Evolutionary conservation across 1,139 yeast genomes (phyloP).

Genomic region (Debaryomyces sp.): DNA sequence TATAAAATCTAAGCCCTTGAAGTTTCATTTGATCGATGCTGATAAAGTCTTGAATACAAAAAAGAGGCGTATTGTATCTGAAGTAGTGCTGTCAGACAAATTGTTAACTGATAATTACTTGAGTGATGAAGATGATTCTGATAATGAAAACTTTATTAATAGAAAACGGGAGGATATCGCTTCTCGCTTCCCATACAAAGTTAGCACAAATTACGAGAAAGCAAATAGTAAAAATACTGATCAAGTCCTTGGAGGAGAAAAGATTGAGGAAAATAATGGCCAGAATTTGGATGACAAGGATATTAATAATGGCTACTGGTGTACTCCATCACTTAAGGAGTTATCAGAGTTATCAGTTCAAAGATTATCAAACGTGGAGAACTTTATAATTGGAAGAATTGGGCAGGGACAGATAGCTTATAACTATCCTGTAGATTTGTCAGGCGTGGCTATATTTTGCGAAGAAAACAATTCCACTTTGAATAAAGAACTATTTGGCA

Average conservation of each 20-base stretch:
- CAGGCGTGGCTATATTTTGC: constrained; percentile 30
- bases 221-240: not conserved
- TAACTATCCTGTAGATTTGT: constrained; percentile 70
- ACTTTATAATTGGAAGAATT: constrained; percentile 75
- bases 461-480: constrained; percentile 34
- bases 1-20: constrained; percentile 45
- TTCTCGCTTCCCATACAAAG: constrained; percentile 20
- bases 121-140: constrained; percentile 23
- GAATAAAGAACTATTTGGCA: constrained; percentile 52
- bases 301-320: constrained; percentile 67
- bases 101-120: constrained; percentile 17
- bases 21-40: constrained; percentile 47
- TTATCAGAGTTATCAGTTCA: constrained; percentile 49
- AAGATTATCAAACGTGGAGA: constrained; percentile 60
- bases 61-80: constrained; percentile 32
- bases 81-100: constrained; percentile 19
- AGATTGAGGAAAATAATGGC: constrained; percentile 6
- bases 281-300: not conserved
- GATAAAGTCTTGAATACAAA: constrained; percentile 42
- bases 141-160: constrained; percentile 19
- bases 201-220: constrained; percentile 7
- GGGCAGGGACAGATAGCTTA: constrained; percentile 79
- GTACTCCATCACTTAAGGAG: constrained; percentile 67
- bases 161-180: constrained; percentile 7
- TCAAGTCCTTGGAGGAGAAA: constrained; percentile 10